Conservation (phyloP, 331 rosid genomes). For the Pyracantha coccinea region DNA sequence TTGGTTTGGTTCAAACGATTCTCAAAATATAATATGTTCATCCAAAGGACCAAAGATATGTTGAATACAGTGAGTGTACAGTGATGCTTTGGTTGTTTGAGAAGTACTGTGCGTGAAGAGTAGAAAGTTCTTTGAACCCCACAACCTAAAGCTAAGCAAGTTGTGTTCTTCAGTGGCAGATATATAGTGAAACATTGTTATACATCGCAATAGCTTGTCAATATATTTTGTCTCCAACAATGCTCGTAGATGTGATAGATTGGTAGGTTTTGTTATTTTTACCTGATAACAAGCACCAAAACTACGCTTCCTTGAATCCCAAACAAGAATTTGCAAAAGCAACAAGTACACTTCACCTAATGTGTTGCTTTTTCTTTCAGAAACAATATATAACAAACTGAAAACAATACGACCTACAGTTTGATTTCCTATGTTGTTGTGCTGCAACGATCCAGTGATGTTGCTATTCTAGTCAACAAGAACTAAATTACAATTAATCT, state of each 20-base stretch:
- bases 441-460: conserved; percentile 19
- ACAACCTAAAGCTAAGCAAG: not conserved
- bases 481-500: no score
- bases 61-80: not conserved
- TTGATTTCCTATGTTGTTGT: conserved; percentile 25
- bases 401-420: conserved; percentile 4
- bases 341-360: conserved; percentile 64
- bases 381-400: conserved; percentile 20
- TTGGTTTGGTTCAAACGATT: not conserved
- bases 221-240: not conserved
- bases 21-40: not conserved
- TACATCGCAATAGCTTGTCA: not conserved
- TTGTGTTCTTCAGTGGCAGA: no score
- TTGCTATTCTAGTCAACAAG: no score
- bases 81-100: no score
- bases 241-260: not conserved
- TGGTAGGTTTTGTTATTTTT: conserved; percentile 7
- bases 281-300: conserved; percentile 17
- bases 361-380: conserved; percentile 33
- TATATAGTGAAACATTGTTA: not conserved
- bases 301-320: conserved; percentile 30
- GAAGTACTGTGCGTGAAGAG: no score
- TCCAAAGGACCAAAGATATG: not conserved
- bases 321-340: conserved; percentile 46
- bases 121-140: no score